These are phyloP conservation scores for Fraxinus greggii DNA, from an alignment of 305 asterid genomes.

Conservation along the genomic window DNA sequence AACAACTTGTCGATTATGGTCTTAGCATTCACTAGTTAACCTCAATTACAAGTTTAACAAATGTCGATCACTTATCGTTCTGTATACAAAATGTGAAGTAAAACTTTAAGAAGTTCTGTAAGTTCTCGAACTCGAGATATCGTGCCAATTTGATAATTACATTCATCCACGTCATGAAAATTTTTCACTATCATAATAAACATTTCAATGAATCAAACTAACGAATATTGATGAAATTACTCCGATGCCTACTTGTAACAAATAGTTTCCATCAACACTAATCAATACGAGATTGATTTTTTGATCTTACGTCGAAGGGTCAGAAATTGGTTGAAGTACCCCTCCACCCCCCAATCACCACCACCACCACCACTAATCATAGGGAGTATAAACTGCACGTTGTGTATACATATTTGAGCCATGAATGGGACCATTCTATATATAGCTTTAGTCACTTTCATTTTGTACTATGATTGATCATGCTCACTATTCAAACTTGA, in stretches of 20 bases:
- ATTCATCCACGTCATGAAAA: no score
- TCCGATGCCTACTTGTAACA: neutral
- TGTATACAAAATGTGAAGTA: no score
- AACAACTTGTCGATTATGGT: no score
- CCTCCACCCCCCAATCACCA: neutral
- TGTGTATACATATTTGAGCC: neutral
- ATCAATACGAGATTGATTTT: neutral
- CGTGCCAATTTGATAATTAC: no score
- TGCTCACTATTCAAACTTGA: neutral
- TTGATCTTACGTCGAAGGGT: neutral
- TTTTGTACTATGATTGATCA: neutral
- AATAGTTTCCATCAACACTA: neutral
- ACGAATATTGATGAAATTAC: neutral
- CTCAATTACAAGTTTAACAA: no score
- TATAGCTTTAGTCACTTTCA: neutral
- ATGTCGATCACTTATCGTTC: no score
- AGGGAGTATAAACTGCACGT: neutral
- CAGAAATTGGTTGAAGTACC: neutral
- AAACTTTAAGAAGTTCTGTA: no score
- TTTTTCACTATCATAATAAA: no score
- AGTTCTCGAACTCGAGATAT: no score
- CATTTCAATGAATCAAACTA: neutral
- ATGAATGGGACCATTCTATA: neutral
- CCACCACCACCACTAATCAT: neutral
- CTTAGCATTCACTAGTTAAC: no score